Percentiles rank a stretch among this genome's conserved stretches.
Evolutionary conservation across 2,329 filamentous ascomycete genomes (phyloP).

Genomic region (Fusarium poae): DNA sequence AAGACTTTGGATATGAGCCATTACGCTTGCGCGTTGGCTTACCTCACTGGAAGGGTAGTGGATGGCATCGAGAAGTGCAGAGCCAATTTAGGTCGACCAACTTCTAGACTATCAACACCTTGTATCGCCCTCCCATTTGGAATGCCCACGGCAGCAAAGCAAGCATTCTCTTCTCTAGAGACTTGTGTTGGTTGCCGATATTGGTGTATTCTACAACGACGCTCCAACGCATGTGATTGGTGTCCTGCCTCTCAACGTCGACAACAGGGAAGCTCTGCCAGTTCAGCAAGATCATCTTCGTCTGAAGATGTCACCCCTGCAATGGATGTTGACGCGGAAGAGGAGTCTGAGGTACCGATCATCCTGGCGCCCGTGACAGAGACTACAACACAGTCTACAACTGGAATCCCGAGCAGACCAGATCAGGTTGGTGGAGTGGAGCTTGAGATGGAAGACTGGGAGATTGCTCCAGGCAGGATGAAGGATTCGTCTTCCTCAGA

Average conservation of each 20-base stretch:
- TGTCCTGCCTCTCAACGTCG: not conserved
- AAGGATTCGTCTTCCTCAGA: slow-evolving; percentile 48
- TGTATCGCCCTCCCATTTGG: slow-evolving; percentile 49
- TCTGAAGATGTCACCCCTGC: slow-evolving; percentile 1
- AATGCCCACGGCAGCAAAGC: slow-evolving; percentile 36
- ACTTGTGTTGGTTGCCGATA: slow-evolving; percentile 54
- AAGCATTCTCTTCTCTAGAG: slow-evolving; percentile 35
- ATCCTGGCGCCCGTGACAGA: not conserved
- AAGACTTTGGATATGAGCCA: slow-evolving; percentile 36
- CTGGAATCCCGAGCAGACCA: not conserved
- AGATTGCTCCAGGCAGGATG: slow-evolving; percentile 60
- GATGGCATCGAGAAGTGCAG: slow-evolving; percentile 38
- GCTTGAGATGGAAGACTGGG: slow-evolving; percentile 60
- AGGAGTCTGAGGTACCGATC: slow-evolving; percentile 3
- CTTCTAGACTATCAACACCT: slow-evolving; percentile 42
- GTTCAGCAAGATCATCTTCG: slow-evolving; percentile 10
- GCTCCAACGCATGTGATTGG: slow-evolving; percentile 49
- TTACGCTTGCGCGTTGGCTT: slow-evolving; percentile 53
- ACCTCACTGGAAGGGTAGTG: slow-evolving; percentile 49
- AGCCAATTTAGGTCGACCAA: slow-evolving; percentile 18
- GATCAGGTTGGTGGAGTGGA: slow-evolving; percentile 24
- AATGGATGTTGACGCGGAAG: slow-evolving; percentile 23
- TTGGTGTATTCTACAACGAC: slow-evolving; percentile 43
- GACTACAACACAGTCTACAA: not conserved
- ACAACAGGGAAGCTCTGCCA: not conserved